Evolutionary conservation across 73 alveolate species (phyloP), one percentile per base, ranked within the genome.

Genomic region (Paramecium sonneborni): DNA sequence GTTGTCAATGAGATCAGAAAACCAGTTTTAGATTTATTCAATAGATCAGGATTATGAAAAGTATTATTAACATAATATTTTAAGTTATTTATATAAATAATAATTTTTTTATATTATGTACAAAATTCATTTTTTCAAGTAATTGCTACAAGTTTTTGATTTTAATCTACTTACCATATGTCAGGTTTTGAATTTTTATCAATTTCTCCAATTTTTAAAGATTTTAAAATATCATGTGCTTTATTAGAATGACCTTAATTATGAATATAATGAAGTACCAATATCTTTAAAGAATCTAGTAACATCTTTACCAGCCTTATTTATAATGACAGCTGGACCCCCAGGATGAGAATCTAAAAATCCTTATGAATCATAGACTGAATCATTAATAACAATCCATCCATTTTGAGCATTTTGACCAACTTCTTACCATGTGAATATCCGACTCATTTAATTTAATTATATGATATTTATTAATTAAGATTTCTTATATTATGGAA

Each of bases 301-400:
- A 0, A 76, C 89, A 87, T 87, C 89, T 57, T 41, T 87, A 39
- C 89, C 93, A 9, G 89, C 89, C 18, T 76, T 62, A 35, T 87
- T 87, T 39, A 44, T 67, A 67, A 87, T 37, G 12, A 68, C 85
- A 38, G 24, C 67, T 14, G 89, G 89, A 30, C 89, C 93, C 11
- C 93, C 89, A 24, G 93, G 89, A 28, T 87, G 93, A 35, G 46
- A 55, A 67, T 87, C 69, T 23, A 87, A 23, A 41, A 56, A 87
- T n/a, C 57, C 35, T 12, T 82, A 28, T 24, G 93, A 69, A 5
- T 20, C 72, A 68, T 68, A 68, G 0, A 87, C 86, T 32, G 41
- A 32, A 67, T 86, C 68, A n/a, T 41, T 69, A 38, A 86, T 76
- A 6, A 86, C 93, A 20, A 86, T 67, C 93, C 93, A 86, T 9